Percentiles rank a stretch among this genome's conserved stretches.
Evolutionary conservation across 129 eudicot species (phyloP).

Genomic region (Cynara cardunculus): DNA sequence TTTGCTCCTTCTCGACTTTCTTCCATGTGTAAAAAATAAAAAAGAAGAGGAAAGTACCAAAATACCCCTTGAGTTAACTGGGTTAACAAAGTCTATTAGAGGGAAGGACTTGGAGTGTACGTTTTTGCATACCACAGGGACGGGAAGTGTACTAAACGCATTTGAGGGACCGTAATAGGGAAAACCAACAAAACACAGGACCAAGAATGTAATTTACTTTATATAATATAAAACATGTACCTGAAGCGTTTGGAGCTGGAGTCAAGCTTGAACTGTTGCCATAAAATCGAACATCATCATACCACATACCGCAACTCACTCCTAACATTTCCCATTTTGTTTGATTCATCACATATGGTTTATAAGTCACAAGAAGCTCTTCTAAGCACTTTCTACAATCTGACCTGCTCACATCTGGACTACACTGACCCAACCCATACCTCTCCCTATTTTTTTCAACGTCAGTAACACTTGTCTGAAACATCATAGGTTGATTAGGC

Average conservation of each 20-base stretch:
- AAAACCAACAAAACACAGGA: too few species aligned
- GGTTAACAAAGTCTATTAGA: too few species aligned
- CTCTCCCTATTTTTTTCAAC: constrained; percentile 20
- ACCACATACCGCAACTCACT: constrained; percentile 37
- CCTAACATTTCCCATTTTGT: constrained; percentile 32
- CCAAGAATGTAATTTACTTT: too few species aligned
- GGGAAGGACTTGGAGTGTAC: too few species aligned
- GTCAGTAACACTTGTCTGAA: constrained; percentile 13
- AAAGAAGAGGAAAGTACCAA: too few species aligned
- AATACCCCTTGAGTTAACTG: too few species aligned
- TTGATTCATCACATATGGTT: background rate
- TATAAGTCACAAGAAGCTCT: constrained; percentile 2
- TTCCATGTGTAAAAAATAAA: too few species aligned
- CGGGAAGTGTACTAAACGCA: too few species aligned
- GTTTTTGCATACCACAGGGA: too few species aligned
- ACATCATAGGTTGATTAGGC: constrained; percentile 28
- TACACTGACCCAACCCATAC: constrained; percentile 36
- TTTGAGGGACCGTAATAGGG: too few species aligned
- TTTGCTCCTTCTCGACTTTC: too few species aligned
- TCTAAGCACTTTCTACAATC: constrained; percentile 30
- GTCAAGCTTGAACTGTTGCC: background rate
- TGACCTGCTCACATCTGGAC: constrained; percentile 19
- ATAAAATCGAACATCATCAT: constrained; percentile 13
- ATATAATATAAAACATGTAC: background rate
- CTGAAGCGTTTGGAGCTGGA: constrained; percentile 4